Evolutionary conservation across 2,329 filamentous ascomycete genomes (phyloP).

Genomic region (Verticillium longisporum): DNA sequence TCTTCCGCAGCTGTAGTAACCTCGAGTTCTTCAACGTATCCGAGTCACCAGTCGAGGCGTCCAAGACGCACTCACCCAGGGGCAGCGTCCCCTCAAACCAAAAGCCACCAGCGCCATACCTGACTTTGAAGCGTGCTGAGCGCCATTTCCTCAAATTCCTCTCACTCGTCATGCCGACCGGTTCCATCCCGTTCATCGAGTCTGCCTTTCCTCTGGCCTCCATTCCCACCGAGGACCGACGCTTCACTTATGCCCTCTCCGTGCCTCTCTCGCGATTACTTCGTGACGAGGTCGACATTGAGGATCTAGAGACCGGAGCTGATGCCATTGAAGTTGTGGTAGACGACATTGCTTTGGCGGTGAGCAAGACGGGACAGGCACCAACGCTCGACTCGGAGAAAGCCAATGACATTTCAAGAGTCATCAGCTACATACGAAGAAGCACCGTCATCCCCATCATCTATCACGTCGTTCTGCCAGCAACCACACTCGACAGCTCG

Average conservation of each 20-base stretch:
- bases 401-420: constrained; percentile 47
- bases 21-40: constrained; percentile 73
- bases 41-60: constrained; percentile 35
- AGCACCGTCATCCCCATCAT: constrained; percentile 55
- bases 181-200: constrained; percentile 51
- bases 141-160: constrained; percentile 65
- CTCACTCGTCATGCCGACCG: constrained; percentile 49
- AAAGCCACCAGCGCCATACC: constrained; percentile 47
- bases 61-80: not conserved
- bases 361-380: constrained; percentile 3
- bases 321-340: constrained; percentile 61
- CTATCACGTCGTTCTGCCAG: constrained; percentile 39
- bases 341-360: constrained; percentile 24
- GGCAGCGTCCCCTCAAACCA: not conserved
- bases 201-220: constrained; percentile 59
- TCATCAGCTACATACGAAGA: constrained; percentile 53
- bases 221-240: constrained; percentile 51
- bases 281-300: constrained; percentile 48
- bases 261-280: constrained; percentile 53
- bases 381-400: constrained; percentile 20
- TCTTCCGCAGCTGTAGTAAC: constrained; percentile 62
- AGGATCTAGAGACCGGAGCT: constrained; percentile 57
- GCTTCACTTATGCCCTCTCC: constrained; percentile 61
- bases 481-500: constrained; percentile 14
- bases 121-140: constrained; percentile 62